phyloP scores from a whole-genome alignment of 2,329 filamentous ascomycete species.

The Penicillium griseofulvum region DNA sequence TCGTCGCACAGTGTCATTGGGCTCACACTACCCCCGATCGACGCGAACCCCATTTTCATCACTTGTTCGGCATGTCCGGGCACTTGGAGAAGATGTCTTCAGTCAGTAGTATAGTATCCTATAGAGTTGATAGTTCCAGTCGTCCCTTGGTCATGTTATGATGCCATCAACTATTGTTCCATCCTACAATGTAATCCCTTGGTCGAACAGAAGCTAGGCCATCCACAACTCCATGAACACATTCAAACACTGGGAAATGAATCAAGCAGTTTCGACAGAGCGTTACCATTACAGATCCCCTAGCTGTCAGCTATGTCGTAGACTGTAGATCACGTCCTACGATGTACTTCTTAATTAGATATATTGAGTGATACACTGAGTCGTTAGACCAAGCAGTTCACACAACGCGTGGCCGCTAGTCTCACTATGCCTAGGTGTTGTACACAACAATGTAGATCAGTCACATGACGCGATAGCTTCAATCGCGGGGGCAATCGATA shows the following conservation, averaged over 20 bases:
- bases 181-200: no score
- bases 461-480: conserved; percentile 13
- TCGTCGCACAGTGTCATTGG: conserved; percentile 67
- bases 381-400: not conserved
- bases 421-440: no score
- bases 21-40: conserved; percentile 72
- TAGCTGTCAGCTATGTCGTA: not conserved
- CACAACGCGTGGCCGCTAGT: not conserved
- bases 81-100: conserved; percentile 60
- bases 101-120: no score
- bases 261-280: not conserved
- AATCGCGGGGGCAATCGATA: conserved; percentile 22
- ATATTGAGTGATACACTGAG: not conserved
- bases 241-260: no score
- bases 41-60: conserved; percentile 65
- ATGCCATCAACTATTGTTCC: no score
- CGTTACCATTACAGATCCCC: not conserved
- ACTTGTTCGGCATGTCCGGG: conserved; percentile 51
- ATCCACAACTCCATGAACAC: no score
- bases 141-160: no score
- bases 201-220: no score
- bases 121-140: no score
- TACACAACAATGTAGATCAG: not conserved
- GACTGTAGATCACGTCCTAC: not conserved
- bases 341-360: not conserved